Conservation (phyloP, 495 filamentous ascomycete genomes). For the Tuber calosporum region DNA sequence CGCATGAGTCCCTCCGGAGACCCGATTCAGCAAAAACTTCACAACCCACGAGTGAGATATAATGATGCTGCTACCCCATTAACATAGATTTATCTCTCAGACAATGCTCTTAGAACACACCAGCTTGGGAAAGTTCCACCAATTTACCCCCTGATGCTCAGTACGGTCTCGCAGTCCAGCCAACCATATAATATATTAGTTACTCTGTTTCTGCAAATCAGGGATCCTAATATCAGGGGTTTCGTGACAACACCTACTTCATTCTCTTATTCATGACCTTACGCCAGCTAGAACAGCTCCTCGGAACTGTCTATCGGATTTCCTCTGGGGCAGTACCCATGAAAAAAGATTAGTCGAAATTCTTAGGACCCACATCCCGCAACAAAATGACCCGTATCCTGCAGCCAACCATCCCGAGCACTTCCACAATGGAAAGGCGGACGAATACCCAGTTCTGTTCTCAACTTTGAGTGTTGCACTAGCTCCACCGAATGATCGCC, state of each 20-base stretch:
- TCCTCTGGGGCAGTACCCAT: background rate
- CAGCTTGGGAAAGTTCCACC: background rate
- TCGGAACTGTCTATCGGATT: background rate
- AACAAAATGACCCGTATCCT: background rate
- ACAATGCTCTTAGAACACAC: background rate
- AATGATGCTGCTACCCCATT: background rate
- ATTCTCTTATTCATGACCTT: background rate
- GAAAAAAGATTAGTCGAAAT: background rate
- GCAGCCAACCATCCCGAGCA: background rate
- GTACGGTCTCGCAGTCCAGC: background rate
- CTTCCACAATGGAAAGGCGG: background rate
- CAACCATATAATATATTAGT: background rate
- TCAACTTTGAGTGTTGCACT: background rate
- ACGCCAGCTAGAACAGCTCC: background rate
- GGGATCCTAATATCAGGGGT: background rate
- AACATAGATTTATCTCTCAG: background rate
- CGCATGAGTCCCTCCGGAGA: background rate
- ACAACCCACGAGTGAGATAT: background rate
- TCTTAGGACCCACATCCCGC: background rate
- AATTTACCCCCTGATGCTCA: background rate
- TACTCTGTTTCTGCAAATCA: background rate
- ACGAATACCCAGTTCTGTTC: background rate
- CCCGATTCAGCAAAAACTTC: background rate
- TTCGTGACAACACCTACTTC: background rate
- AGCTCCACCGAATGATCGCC: background rate